phyloP scores from a whole-genome alignment of 306 rosid species.

The Coriaria nepalensis region DNA sequence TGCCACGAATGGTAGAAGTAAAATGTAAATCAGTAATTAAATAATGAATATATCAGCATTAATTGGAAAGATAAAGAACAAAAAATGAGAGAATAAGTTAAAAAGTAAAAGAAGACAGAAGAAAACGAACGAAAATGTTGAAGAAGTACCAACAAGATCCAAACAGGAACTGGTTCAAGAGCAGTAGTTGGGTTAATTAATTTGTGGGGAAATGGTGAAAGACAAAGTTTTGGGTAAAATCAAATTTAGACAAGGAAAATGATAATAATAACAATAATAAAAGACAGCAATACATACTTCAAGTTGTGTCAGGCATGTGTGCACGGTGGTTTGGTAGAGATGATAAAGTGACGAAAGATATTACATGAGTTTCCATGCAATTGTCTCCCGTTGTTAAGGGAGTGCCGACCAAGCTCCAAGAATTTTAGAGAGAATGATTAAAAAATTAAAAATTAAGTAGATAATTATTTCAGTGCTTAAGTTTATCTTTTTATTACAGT shows the following conservation, averaged over 20 bases:
- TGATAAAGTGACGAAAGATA: slow-evolving; percentile 48
- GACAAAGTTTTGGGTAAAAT: slow-evolving; percentile 57
- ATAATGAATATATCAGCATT: too few relatives aligned
- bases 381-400: slow-evolving; percentile 33
- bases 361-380: slow-evolving; percentile 72
- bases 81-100: too few relatives aligned
- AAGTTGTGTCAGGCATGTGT: slow-evolving; percentile 67
- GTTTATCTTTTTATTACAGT: too few relatives aligned
- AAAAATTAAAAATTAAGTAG: too few relatives aligned
- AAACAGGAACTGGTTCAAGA: background rate
- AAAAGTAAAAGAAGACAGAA: too few relatives aligned
- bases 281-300: slow-evolving; percentile 23
- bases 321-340: slow-evolving; percentile 25
- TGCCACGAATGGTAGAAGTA: too few relatives aligned
- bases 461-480: too few relatives aligned
- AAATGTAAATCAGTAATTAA: too few relatives aligned
- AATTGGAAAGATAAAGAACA: too few relatives aligned
- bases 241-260: slow-evolving; percentile 20
- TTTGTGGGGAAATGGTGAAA: slow-evolving; percentile 14
- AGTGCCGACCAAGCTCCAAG: background rate
- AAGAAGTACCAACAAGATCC: background rate
- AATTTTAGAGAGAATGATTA: too few relatives aligned
- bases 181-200: slow-evolving; percentile 6
- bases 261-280: too few relatives aligned
- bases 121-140: too few relatives aligned